Evolutionary conservation across 2,329 filamentous ascomycete species (phyloP), one percentile per base, ranked within the genome.

Genomic region (Ceratocystis eucalypticola): DNA sequence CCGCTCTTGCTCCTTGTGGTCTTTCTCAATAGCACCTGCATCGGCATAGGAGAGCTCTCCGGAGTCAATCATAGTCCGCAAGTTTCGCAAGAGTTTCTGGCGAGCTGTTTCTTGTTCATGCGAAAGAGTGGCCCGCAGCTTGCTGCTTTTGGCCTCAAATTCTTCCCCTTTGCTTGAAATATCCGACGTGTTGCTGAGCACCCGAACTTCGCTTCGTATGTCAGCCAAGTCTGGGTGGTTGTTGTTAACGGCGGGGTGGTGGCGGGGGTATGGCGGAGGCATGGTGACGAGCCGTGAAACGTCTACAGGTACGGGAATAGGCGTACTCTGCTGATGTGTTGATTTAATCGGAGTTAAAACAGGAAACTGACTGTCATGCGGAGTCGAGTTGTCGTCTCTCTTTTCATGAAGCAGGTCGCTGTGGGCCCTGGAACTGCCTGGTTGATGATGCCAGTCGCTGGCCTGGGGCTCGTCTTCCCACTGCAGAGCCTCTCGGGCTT

Each of bases 211-310:
- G 2, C 81, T 85, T 62, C 94, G 86, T 61, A 89, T 92, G 1
- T 85, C 81, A 0, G 87, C 82, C n/a, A 99, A 81, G 70, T 95
- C 88, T 0, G 94, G 94, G 72, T 99, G 94, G 71, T 85, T 95
- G 72, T 97, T 99, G 74, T 96, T 96, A 17, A 97, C 89, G 0
- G 94, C 94, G 7, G 94, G 94, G 71, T 97, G 88, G 72, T 97
- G 93, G 6, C 93, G 87, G 1, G 94, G 94, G 74, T 96, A 97
- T 1, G 94, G 89, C 1, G 94, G 94, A 7, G 94, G 94, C 37
- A 99, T 80, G 0, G 94, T 96, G 3, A 99, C 88, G 1, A 99
- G 83, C 33, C 94, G 84, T 2, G 94, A 97, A 30, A 97, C 88
- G 72, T 99, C 93, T 2, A 97, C 77, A 67, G 84, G 84, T 71